phyloP scores from a whole-genome alignment of 768 basidiomycete species.

The Rhizopogon sp. region DNA sequence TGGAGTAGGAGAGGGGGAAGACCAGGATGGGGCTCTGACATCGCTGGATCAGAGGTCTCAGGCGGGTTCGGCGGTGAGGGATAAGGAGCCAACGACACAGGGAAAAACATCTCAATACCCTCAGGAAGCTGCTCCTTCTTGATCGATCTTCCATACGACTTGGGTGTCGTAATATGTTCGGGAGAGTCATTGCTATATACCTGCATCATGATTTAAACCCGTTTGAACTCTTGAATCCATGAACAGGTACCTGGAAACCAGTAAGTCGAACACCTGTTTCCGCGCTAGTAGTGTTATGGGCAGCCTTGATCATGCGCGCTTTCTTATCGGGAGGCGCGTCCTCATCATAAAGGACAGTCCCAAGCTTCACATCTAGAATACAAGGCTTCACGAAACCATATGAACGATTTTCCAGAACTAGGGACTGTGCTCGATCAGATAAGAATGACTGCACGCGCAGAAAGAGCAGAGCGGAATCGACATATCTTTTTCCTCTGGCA shows the following conservation, averaged over 20 bases:
- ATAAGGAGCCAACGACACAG: conserved; percentile 30
- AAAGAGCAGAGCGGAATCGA: conserved; percentile 5
- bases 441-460: not conserved
- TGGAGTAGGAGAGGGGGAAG: conserved; percentile 52
- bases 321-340: conserved; percentile 65
- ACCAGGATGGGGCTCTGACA: conserved; percentile 31
- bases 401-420: conserved; percentile 84
- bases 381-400: conserved; percentile 74
- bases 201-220: conserved; percentile 30
- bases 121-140: conserved; percentile 61
- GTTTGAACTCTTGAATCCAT: not conserved
- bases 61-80: not conserved
- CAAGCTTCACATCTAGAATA: conserved; percentile 90
- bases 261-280: conserved; percentile 81
- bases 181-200: conserved; percentile 63
- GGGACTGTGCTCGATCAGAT: conserved; percentile 41
- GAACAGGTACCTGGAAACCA: conserved; percentile 71
- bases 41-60: conserved; percentile 3
- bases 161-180: conserved; percentile 59
- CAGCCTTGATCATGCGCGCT: conserved; percentile 68
- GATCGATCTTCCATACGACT: conserved; percentile 75
- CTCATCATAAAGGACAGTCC: conserved; percentile 81
- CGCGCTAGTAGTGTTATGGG: conserved; percentile 63
- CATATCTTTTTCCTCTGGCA: conserved; percentile 40
- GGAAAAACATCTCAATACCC: conserved; percentile 81